A percentile compares a stretch with the other conserved stretches of the same genome.
phyloP scores from a whole-genome alignment of 495 filamentous ascomycete genomes.

The Venustampulla echinocandica region DNA sequence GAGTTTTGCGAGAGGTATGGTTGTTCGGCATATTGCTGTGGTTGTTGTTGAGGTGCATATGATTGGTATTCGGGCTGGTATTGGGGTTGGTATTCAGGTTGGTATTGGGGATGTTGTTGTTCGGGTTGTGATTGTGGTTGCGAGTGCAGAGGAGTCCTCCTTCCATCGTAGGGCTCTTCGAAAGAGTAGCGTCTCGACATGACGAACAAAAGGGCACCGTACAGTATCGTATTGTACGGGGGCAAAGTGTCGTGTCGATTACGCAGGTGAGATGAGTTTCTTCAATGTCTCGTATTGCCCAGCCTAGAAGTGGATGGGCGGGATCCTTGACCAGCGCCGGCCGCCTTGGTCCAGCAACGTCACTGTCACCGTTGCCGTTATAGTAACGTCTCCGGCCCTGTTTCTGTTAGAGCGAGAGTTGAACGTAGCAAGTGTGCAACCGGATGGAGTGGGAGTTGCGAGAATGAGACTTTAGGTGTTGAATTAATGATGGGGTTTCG shows the following conservation, averaged over 20 bases:
- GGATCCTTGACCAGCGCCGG: not conserved
- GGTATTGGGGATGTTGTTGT: too few relatives aligned
- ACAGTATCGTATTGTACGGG: not conserved
- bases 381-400: too few relatives aligned
- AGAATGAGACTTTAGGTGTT: too few relatives aligned
- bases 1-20: slow-evolving; percentile 16
- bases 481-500: too few relatives aligned
- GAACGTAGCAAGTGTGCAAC: too few relatives aligned
- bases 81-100: too few relatives aligned
- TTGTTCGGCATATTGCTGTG: slow-evolving; percentile 24
- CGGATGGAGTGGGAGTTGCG: too few relatives aligned
- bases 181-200: slow-evolving; percentile 7
- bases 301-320: not conserved
- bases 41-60: slow-evolving; percentile 18
- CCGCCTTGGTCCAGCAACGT: too few relatives aligned
- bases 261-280: slow-evolving; percentile 2
- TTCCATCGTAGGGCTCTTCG: slow-evolving; percentile 12
- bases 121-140: not conserved
- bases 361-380: too few relatives aligned
- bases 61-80: slow-evolving; percentile 19
- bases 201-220: too few relatives aligned
- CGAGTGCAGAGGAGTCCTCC: slow-evolving; percentile 2
- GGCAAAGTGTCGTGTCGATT: too few relatives aligned
- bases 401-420: too few relatives aligned
- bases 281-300: slow-evolving; percentile 5